Evolutionary conservation across 1,284 basidiomycete species (phyloP), one percentile per base, ranked within the genome.

Genomic region (Cutaneotrichosporon sp.): DNA sequence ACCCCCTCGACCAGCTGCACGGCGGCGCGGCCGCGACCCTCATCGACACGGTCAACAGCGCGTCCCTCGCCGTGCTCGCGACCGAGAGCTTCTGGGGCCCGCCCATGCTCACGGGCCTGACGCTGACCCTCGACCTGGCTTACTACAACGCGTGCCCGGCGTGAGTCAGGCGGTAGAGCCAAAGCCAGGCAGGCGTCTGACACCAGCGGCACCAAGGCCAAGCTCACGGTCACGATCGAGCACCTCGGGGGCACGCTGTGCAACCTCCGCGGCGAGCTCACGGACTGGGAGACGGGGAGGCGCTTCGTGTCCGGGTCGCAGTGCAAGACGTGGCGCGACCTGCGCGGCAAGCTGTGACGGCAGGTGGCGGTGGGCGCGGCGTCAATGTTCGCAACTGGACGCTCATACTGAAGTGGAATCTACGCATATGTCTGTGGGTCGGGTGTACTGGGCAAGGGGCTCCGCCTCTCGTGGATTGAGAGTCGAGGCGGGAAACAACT

Each of bases 41-140:
- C 24, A 64, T 75, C 14, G 75, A 77, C 25, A 42, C 52, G 24
- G 52, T 42, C 6, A 25, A 56, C 4, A 57, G 57, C 0, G 34
- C 43, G 4, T 60, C 60, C 13, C 29, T 62, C 25, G 46, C 46
- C 13, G 16, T 61, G 2, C 59, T 74, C 1, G 61, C 62, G 10
- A 72, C 73, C 14, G 68, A 71, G 1, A 67, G 55, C 9, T 77
- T 76, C 61, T 77, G 75, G 75, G 73, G 71, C 33, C 59, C 60
- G 45, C 75, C 74, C 2, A 71, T 74, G 67, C 50, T 71, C 4
- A 54, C 63, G 1, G 75, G 75, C 20, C 72, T 76, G 2, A 67
- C 67, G 11, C 45, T 74, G 10, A 61, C 65, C 7, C 60, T 77
- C 25, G 67, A 75, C 53, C 65, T 70, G 47, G 61, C 68, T 43